These are phyloP conservation scores for Oldenlandia corymbosa DNA, from an alignment of 257 asterid genomes.

Conservation along the genomic window DNA sequence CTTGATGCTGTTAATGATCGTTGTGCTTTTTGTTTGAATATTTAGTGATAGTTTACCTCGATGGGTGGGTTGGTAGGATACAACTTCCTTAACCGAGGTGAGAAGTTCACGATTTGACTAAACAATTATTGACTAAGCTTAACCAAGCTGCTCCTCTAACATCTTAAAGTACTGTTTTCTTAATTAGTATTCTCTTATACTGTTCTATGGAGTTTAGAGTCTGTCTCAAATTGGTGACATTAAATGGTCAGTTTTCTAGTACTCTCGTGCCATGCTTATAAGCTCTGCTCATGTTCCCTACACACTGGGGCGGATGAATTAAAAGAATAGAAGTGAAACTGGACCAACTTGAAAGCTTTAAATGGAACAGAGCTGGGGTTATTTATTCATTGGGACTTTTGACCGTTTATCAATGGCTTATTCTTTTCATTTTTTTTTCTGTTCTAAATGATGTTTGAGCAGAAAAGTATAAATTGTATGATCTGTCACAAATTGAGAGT, in stretches of 20 bases:
- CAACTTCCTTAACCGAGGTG: neutral
- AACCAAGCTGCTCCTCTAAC: neutral
- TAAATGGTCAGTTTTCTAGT: neutral
- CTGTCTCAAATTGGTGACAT: too few relatives aligned
- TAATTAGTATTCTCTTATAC: neutral
- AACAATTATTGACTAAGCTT: neutral
- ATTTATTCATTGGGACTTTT: constrained; percentile 20
- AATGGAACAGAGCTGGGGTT: constrained; percentile 20
- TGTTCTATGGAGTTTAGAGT: neutral
- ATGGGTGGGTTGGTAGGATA: neutral
- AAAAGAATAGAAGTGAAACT: constrained; percentile 23
- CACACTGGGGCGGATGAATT: constrained; percentile 22
- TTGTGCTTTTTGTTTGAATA: neutral
- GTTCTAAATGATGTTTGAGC: neutral
- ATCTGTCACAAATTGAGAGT: constrained; percentile 10
- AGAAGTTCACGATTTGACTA: neutral
- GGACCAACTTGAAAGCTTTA: constrained; percentile 14
- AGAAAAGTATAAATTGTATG: constrained; percentile 1
- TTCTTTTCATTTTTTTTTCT: constrained; percentile 9
- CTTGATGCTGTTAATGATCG: neutral
- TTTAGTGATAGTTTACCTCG: neutral
- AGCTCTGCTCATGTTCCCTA: constrained; percentile 17
- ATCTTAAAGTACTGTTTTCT: neutral
- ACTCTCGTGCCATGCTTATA: neutral
- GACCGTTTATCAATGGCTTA: constrained; percentile 16